Evolutionary conservation across 495 filamentous ascomycete species (phyloP).

Genomic region (Penicillium coffeae): DNA sequence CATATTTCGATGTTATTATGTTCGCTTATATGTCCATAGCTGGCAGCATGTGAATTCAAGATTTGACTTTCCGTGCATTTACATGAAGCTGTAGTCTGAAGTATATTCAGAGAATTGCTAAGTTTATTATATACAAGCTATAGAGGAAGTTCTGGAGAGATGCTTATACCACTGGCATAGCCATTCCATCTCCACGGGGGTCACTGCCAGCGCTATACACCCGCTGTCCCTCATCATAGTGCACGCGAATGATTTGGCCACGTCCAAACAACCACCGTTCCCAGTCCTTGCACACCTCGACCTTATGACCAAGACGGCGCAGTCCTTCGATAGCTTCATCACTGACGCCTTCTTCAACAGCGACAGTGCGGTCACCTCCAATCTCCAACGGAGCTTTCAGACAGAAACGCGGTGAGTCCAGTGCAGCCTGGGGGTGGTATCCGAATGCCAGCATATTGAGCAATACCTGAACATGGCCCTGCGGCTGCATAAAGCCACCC

Average conservation of each 20-base stretch:
- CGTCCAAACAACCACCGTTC: conserved; percentile 75
- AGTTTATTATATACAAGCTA: too few relatives aligned
- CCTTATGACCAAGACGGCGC: conserved; percentile 64
- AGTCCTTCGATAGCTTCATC: conserved; percentile 63
- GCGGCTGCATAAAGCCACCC: conserved; percentile 99
- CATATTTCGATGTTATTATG: background rate
- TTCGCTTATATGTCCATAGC: background rate
- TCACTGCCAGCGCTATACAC: conserved; percentile 89
- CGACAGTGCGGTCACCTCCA: conserved; percentile 57
- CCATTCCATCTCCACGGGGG: conserved; percentile 80
- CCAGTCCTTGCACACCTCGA: conserved; percentile 64
- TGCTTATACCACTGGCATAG: conserved; percentile 52
- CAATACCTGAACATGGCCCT: conserved; percentile 93
- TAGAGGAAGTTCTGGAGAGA: background rate
- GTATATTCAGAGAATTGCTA: too few relatives aligned
- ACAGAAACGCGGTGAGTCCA: conserved; percentile 87
- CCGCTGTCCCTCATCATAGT: conserved; percentile 62
- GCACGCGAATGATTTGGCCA: conserved; percentile 81
- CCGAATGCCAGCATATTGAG: conserved; percentile 85
- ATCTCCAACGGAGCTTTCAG: conserved; percentile 62
- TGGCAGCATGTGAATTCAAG: too few relatives aligned
- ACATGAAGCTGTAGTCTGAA: too few relatives aligned
- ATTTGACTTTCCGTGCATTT: too few relatives aligned
- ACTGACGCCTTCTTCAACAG: conserved; percentile 80
- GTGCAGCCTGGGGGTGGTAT: conserved; percentile 80